Evolutionary conservation across 2,329 filamentous ascomycete species (phyloP).

Genomic region (Ophiosphaerella korrae): DNA sequence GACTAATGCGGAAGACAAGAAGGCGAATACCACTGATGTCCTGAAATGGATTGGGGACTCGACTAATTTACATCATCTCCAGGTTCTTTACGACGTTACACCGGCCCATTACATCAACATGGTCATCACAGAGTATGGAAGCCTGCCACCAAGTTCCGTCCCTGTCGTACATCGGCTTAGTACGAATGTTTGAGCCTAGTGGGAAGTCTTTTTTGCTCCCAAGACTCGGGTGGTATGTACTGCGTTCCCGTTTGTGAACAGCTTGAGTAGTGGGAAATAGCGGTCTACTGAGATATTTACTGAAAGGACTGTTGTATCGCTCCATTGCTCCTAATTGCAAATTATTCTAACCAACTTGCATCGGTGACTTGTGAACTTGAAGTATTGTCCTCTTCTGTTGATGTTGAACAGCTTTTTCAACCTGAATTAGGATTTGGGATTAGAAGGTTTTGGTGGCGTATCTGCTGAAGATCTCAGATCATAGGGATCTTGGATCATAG

Average conservation of each 20-base stretch:
- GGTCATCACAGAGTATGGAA: constrained; percentile 90
- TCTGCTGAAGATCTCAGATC: too few relatives aligned
- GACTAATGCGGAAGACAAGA: constrained; percentile 18
- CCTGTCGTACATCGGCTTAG: constrained; percentile 70
- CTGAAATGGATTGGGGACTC: constrained; percentile 45
- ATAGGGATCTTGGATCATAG: too few relatives aligned
- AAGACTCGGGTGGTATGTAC: not conserved
- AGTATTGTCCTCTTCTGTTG: too few relatives aligned
- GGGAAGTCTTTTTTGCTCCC: not conserved
- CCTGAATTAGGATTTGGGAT: too few relatives aligned
- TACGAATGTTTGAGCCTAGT: constrained; percentile 37
- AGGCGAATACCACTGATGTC: constrained; percentile 35
- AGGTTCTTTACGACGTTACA: constrained; percentile 91
- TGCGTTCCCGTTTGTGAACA: not conserved
- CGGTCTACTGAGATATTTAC: too few relatives aligned
- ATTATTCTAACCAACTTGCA: too few relatives aligned
- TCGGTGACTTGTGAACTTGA: too few relatives aligned
- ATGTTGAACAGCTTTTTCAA: too few relatives aligned
- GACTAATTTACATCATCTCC: constrained; percentile 63
- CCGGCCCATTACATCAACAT: constrained; percentile 84
- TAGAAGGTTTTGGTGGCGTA: too few relatives aligned
- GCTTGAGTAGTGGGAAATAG: not conserved
- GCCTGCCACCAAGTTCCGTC: constrained; percentile 82
- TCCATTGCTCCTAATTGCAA: too few relatives aligned
- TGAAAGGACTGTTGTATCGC: too few relatives aligned